Evolutionary conservation across 148 eudicot species (phyloP), one percentile per base, ranked within the genome.

Genomic region (Linanthus parryae): DNA sequence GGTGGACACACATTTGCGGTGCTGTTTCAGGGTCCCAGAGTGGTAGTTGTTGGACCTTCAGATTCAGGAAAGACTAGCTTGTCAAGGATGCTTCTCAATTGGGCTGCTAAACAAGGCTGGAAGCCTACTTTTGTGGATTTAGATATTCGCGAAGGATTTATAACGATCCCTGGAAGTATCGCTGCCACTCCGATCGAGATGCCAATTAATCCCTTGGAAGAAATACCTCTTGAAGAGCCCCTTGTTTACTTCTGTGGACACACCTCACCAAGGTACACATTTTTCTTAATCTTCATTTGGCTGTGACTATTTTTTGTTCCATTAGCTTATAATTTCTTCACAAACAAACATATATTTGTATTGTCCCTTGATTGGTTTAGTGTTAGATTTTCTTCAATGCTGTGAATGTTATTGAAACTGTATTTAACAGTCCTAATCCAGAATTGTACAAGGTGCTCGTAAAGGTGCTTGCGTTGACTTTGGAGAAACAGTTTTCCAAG

Each of bases 91-190:
- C 94, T 92, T 65, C 96, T 92, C 63, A 92, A 96, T 57, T 92
- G 98, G 98, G 90, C 94, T 23, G 89, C 98, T 59, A 92, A 92
- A 72, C 98, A 83, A 51, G 94, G 94, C 15, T 92, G 98, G 98
- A 92, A 92, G 59, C 98, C 98, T 43, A 92, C 98, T 23, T 87
- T 81, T 66, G 98, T 92, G 55, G 98, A 92, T 79, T 69, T 92
- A 61, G 98, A 87, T 68, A 73, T 92, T 40, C 96, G 98, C 62
- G 96, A 92, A 72, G 98, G 98, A 58, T 76, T 88, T 49, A 84
- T 92, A 59, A 87, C 96, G 15, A 64, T 84, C 41, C 98, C 98
- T 49, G 98, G 83, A 40, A 79, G 82, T 43, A 70, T 92, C 64
- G 95, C 98, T 63, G 98, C 96, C 3, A 87, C 94, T 17, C 98